phyloP scores from a whole-genome alignment of 108 stramenopile species.

The Mediolabrus comicus region DNA sequence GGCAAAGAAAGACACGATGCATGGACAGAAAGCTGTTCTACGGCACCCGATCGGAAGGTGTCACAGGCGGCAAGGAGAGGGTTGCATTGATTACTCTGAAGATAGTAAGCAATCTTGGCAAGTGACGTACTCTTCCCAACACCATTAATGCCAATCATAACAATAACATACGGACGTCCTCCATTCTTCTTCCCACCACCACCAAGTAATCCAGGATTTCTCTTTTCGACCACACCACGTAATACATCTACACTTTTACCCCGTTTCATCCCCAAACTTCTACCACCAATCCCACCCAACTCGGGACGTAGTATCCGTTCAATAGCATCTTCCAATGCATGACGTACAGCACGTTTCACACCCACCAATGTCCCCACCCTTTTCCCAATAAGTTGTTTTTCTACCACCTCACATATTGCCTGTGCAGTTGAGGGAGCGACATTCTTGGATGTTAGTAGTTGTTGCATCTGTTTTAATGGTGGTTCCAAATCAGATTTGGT shows the following conservation, averaged over 20 bases:
- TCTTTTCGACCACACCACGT: slow-evolving; percentile 60
- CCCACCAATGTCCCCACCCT: slow-evolving; percentile 64
- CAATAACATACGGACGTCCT: slow-evolving; percentile 80
- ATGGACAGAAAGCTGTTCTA: slow-evolving; percentile 94
- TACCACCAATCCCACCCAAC: slow-evolving; percentile 20
- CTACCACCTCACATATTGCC: slow-evolving; percentile 65
- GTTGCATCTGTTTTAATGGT: slow-evolving; percentile 82
- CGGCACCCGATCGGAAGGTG: slow-evolving; percentile 97
- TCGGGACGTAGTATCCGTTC: slow-evolving; percentile 58
- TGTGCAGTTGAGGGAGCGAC: slow-evolving; percentile 86
- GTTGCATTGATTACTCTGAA: slow-evolving; percentile 75
- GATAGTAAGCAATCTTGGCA: slow-evolving; percentile 89
- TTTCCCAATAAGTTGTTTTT: slow-evolving; percentile 64
- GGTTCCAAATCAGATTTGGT: slow-evolving; percentile 69
- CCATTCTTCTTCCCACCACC: slow-evolving; percentile 37
- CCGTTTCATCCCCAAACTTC: background rate
- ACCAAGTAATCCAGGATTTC: slow-evolving; percentile 49
- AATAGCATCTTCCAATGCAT: slow-evolving; percentile 76
- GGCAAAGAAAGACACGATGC: slow-evolving; percentile 87
- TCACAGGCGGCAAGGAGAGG: slow-evolving; percentile 94
- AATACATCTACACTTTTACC: slow-evolving; percentile 56
- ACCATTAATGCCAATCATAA: slow-evolving; percentile 96
- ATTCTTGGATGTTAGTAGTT: slow-evolving; percentile 85
- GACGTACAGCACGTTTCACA: slow-evolving; percentile 81
- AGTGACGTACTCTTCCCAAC: slow-evolving; percentile 90